These are phyloP conservation scores for Geotrichum cucujoidarum DNA, from an alignment of 1,139 yeast species.

Conservation along the genomic window DNA sequence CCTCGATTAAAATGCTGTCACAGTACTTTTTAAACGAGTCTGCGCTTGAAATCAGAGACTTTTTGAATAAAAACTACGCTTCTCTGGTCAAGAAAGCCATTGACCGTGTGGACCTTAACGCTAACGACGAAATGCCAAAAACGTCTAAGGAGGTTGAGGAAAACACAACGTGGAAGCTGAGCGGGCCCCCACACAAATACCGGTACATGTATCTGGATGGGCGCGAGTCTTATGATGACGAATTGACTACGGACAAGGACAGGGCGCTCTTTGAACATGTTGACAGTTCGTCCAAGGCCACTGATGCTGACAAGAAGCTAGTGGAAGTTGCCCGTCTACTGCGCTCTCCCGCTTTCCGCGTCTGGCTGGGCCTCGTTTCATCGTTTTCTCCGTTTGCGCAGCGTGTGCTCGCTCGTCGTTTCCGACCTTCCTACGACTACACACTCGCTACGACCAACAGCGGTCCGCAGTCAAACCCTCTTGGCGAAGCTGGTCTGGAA, in stretches of 20 bases:
- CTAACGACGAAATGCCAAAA: constrained; percentile 57
- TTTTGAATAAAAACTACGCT: constrained; percentile 58
- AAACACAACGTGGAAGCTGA: constrained; percentile 75
- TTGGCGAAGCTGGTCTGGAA: constrained; percentile 20
- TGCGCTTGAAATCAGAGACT: constrained; percentile 58
- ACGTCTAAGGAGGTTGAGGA: constrained; percentile 48
- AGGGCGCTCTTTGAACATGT: constrained; percentile 18
- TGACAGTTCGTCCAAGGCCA: constrained; percentile 18
- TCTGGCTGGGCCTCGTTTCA: constrained; percentile 65
- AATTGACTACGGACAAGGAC: constrained; percentile 4
- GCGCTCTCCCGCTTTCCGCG: constrained; percentile 56
- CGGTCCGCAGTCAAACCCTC: not conserved
- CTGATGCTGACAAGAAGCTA: constrained; percentile 35
- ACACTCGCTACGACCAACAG: constrained; percentile 70
- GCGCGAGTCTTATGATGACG: constrained; percentile 16
- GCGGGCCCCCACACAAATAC: constrained; percentile 95
- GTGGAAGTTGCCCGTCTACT: constrained; percentile 55
- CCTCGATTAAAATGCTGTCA: constrained; percentile 44
- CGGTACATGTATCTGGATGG: constrained; percentile 71
- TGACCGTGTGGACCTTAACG: constrained; percentile 38
- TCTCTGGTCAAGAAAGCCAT: constrained; percentile 45
- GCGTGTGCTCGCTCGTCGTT: constrained; percentile 70
- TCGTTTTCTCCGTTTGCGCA: constrained; percentile 61
- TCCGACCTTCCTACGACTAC: constrained; percentile 93
- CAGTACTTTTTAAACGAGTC: constrained; percentile 60